phyloP scores from a whole-genome alignment of 2,329 filamentous ascomycete species.

The Apiospora rasikravindrae region DNA sequence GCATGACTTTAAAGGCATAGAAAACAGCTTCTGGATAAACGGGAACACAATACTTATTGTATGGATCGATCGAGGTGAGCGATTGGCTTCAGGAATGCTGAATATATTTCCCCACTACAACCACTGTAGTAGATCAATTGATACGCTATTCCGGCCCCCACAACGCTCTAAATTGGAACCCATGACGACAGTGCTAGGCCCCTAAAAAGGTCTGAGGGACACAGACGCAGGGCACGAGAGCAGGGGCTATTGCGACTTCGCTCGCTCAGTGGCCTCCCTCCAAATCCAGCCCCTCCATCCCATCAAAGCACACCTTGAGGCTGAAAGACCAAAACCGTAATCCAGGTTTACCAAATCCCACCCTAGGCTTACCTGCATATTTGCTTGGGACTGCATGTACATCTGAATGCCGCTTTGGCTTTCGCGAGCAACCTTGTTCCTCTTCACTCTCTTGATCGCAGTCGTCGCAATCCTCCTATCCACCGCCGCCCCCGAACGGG shows the following conservation, averaged over 20 bases:
- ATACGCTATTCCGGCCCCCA: not conserved
- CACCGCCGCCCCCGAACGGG: not conserved
- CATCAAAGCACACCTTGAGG: slow-evolving; percentile 2
- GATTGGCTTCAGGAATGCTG: not conserved
- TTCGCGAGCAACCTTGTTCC: not conserved
- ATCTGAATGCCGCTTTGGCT: slow-evolving; percentile 9
- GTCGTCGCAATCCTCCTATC: not conserved
- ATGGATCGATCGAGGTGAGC: not conserved
- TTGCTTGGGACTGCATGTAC: not conserved
- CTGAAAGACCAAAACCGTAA: not conserved
- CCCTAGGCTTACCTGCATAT: slow-evolving; percentile 6
- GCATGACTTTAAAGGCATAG: not conserved
- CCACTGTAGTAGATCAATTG: not conserved
- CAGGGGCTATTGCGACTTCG: not conserved
- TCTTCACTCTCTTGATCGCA: slow-evolving; percentile 16
- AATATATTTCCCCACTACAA: not conserved
- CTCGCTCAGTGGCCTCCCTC: not conserved
- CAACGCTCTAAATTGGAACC: slow-evolving; percentile 1
- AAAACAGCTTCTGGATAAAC: not conserved
- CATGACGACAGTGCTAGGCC: not conserved
- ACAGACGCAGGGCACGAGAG: not conserved
- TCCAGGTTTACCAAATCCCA: not conserved
- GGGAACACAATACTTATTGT: not conserved
- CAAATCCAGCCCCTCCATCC: slow-evolving; percentile 4
- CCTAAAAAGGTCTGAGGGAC: not conserved